Conservation (phyloP, 345 rosid species). For the Murraya paniculata region DNA sequence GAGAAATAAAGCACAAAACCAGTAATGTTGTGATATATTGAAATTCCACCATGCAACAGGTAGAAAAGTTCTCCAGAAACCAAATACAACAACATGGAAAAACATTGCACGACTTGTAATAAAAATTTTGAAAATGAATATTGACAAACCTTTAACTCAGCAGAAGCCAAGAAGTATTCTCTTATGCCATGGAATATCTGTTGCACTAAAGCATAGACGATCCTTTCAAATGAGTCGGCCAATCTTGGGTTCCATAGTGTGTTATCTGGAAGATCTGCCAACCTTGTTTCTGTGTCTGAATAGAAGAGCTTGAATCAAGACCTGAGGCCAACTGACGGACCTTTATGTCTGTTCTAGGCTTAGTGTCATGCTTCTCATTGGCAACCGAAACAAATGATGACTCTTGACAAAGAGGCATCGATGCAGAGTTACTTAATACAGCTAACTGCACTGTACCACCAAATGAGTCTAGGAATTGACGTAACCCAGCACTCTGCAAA, state of each 20-base stretch:
- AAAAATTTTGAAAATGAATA: neutral
- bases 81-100: neutral
- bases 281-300: conserved; percentile 79
- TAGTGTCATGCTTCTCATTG: conserved; percentile 52
- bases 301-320: conserved; percentile 55
- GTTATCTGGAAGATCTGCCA: conserved; percentile 85
- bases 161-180: conserved; percentile 88
- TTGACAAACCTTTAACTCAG: conserved; percentile 68
- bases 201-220: conserved; percentile 84
- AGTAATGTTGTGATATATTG: neutral
- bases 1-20: neutral
- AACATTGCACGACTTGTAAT: neutral
- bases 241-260: conserved; percentile 86
- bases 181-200: conserved; percentile 95
- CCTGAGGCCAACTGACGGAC: conserved; percentile 72
- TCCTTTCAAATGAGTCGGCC: conserved; percentile 91
- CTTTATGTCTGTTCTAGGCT: conserved; percentile 68
- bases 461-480: conserved; percentile 85
- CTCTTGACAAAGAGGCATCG: conserved; percentile 50
- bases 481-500: conserved; percentile 75
- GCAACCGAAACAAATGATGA: conserved; percentile 38
- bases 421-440: conserved; percentile 40
- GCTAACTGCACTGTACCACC: conserved; percentile 65
- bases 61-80: neutral
- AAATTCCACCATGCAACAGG: neutral